A percentile compares a stretch with the other conserved stretches of the same genome.
phyloP scores from a whole-genome alignment of 345 rosid species.

The Cardamine occulta region DNA sequence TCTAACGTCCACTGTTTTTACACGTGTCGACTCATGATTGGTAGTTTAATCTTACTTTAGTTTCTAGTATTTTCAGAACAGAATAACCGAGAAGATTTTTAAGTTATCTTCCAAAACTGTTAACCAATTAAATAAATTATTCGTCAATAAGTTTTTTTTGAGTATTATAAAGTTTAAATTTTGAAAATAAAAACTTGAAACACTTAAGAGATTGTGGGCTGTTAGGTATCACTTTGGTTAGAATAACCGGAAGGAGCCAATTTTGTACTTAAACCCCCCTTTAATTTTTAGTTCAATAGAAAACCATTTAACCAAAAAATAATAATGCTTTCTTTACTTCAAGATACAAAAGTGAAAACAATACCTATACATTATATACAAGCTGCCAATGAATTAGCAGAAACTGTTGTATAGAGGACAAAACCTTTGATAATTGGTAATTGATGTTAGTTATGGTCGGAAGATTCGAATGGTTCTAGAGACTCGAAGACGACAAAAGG shows the following conservation, averaged over 20 bases:
- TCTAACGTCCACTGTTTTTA: conserved; percentile 26
- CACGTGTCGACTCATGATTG: background rate
- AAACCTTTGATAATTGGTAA: conserved; percentile 19
- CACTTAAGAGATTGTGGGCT: too few relatives aligned
- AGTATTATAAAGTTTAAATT: too few relatives aligned
- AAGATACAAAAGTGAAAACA: background rate
- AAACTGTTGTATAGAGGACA: conserved; percentile 8
- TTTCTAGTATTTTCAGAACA: background rate
- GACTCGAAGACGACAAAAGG: conserved; percentile 87
- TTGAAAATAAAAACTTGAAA: too few relatives aligned
- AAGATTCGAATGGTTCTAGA: conserved; percentile 66
- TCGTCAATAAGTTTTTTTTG: too few relatives aligned
- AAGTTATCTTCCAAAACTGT: too few relatives aligned
- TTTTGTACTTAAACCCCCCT: too few relatives aligned
- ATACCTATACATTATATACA: conserved; percentile 25
- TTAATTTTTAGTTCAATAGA: too few relatives aligned
- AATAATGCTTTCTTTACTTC: background rate
- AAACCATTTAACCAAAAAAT: too few relatives aligned
- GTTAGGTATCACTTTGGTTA: too few relatives aligned
- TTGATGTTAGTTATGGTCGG: conserved; percentile 50
- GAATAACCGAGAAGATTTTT: background rate
- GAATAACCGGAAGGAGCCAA: background rate
- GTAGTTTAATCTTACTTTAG: background rate
- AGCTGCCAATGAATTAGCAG: conserved; percentile 17
- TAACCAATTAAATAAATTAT: too few relatives aligned